Evolutionary conservation across 768 basidiomycete species (phyloP).

Genomic region (Boletus patriciae): DNA sequence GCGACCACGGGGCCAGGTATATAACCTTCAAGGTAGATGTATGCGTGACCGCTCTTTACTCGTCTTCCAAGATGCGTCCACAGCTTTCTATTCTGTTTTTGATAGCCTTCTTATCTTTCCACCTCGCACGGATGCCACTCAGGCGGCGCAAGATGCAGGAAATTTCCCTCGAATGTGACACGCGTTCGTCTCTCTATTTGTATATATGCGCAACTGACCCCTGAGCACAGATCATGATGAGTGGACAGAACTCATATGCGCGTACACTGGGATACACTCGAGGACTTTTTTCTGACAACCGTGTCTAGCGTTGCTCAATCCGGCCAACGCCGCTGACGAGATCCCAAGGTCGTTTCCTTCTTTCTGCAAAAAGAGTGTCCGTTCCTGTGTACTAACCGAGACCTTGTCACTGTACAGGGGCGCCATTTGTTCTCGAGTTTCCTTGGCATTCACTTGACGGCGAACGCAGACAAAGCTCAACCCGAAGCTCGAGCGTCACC

Average conservation of each 20-base stretch:
- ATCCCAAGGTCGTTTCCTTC: background rate
- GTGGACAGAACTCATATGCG: conserved; percentile 6
- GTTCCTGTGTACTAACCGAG: background rate
- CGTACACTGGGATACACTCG: background rate
- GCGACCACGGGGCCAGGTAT: too few relatives aligned
- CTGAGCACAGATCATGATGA: background rate
- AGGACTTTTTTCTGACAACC: background rate
- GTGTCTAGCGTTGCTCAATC: background rate
- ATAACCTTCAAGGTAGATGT: background rate
- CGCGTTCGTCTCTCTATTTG: background rate
- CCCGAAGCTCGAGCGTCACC: background rate
- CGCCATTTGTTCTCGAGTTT: background rate
- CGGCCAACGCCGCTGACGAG: background rate
- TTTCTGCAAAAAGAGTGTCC: background rate
- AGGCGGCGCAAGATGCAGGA: background rate
- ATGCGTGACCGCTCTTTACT: background rate
- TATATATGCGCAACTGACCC: background rate
- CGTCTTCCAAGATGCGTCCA: conserved; percentile 2
- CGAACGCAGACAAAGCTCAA: background rate
- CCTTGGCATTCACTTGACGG: background rate
- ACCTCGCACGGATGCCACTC: background rate
- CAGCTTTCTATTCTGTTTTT: background rate
- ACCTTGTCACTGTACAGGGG: background rate
- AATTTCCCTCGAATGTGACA: background rate
- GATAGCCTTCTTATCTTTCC: background rate